phyloP scores from a whole-genome alignment of 306 rosid genomes.

The Dryas alaskensis region DNA sequence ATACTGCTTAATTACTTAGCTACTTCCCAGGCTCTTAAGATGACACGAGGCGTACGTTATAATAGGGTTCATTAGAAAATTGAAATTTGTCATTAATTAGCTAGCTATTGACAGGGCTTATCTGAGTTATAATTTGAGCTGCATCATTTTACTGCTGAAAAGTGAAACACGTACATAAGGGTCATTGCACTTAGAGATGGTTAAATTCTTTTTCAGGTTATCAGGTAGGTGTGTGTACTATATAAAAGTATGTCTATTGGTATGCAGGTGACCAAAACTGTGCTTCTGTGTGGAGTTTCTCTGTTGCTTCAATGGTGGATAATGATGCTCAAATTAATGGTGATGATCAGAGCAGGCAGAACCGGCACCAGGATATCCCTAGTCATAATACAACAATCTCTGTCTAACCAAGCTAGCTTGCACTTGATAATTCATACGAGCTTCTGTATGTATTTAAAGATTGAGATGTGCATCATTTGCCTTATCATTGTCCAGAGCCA shows the following conservation, averaged over 20 bases:
- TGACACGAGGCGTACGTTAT: not conserved
- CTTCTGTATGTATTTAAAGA: not conserved
- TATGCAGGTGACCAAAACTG: slow-evolving; percentile 72
- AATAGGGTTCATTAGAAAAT: not conserved
- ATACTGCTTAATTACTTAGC: no score
- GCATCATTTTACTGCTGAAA: not conserved
- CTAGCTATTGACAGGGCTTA: not conserved
- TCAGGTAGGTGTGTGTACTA: not conserved
- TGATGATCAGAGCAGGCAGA: slow-evolving; percentile 29
- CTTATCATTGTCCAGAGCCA: slow-evolving; percentile 5
- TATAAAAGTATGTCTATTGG: not conserved
- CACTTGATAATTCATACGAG: not conserved
- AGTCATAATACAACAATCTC: not conserved
- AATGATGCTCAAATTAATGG: slow-evolving; percentile 25
- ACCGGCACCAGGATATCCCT: slow-evolving; percentile 26
- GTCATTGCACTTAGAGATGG: not conserved
- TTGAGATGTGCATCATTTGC: not conserved
- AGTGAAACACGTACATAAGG: not conserved
- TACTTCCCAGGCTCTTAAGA: not conserved
- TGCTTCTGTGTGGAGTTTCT: slow-evolving; percentile 83
- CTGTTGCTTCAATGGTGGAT: slow-evolving; percentile 39
- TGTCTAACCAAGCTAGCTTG: not conserved
- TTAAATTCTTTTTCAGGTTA: not conserved
- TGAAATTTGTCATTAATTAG: not conserved
- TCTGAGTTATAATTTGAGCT: not conserved